Conservation (phyloP, 768 basidiomycete genomes). For the Boletus sensibilis region DNA sequence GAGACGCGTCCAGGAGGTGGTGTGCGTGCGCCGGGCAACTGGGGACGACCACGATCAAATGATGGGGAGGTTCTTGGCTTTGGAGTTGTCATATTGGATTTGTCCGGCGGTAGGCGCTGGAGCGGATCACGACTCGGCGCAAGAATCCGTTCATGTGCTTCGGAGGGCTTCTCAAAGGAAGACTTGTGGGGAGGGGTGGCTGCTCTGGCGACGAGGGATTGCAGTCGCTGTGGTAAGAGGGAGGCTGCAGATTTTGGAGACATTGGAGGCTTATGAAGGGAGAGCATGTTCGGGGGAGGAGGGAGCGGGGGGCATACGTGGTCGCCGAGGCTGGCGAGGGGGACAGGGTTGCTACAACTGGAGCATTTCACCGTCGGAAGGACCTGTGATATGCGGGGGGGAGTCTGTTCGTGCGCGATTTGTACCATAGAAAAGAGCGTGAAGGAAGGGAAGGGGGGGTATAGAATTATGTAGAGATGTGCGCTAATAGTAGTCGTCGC, state of each 20-base stretch:
- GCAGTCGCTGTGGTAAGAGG: slow-evolving; percentile 51
- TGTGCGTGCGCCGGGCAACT: slow-evolving; percentile 1
- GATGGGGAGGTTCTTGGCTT: slow-evolving; percentile 2
- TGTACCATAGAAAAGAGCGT: slow-evolving; percentile 30
- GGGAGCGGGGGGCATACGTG: slow-evolving; percentile 68
- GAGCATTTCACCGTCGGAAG: slow-evolving; percentile 87
- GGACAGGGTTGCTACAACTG: slow-evolving; percentile 67
- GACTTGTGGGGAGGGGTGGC: slow-evolving; percentile 7
- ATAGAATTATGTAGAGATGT: slow-evolving; percentile 25
- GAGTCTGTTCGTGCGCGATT: slow-evolving; percentile 13
- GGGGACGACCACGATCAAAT: slow-evolving; percentile 6
- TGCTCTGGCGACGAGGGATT: slow-evolving; percentile 40
- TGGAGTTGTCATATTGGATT: slow-evolving; percentile 9
- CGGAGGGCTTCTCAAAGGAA: slow-evolving; percentile 8
- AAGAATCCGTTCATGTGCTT: slow-evolving; percentile 2
- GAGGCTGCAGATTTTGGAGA: slow-evolving; percentile 43
- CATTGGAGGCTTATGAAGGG: slow-evolving; percentile 33
- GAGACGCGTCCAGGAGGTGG: slow-evolving; percentile 16
- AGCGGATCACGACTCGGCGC: slow-evolving; percentile 26
- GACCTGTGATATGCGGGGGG: slow-evolving; percentile 53
- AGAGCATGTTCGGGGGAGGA: slow-evolving; percentile 38
- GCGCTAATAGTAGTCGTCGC: slow-evolving; percentile 8
- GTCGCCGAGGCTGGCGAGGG: slow-evolving; percentile 70
- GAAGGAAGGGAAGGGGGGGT: slow-evolving; percentile 14
- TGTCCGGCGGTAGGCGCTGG: slow-evolving; percentile 27